phyloP scores from a whole-genome alignment of 257 asterid genomes.

The Osmanthus fragrans region DNA sequence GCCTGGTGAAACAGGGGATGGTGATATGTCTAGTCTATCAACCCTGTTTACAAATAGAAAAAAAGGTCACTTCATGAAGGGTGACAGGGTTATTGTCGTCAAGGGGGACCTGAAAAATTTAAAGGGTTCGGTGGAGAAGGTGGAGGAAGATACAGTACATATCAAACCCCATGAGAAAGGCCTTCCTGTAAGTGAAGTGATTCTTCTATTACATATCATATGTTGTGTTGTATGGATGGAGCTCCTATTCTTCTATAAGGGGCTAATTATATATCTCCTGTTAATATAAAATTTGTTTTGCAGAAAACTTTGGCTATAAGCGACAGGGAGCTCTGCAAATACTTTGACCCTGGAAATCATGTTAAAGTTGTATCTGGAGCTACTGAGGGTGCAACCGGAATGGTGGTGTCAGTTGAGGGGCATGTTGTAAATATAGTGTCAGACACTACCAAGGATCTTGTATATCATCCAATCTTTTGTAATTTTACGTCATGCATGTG shows the following conservation, averaged over 20 bases:
- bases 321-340: constrained; percentile 90
- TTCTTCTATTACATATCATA: constrained; percentile 5
- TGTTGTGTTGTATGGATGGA: neutral
- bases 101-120: constrained; percentile 91
- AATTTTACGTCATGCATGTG: constrained; percentile 1
- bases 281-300: constrained; percentile 19
- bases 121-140: constrained; percentile 92
- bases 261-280: constrained; percentile 12
- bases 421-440: constrained; percentile 94
- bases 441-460: constrained; percentile 95
- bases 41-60: constrained; percentile 83
- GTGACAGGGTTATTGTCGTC: constrained; percentile 85
- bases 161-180: constrained; percentile 80
- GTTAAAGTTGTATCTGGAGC: constrained; percentile 94
- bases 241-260: constrained; percentile 12
- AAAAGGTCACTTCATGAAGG: constrained; percentile 95
- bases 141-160: constrained; percentile 93
- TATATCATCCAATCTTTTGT: constrained; percentile 31
- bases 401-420: constrained; percentile 96
- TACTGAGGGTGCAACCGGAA: constrained; percentile 94
- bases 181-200: constrained; percentile 57
- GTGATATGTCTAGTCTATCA: constrained; percentile 78
- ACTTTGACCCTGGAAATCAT: constrained; percentile 92
- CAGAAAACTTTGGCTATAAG: constrained; percentile 82
- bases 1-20: constrained; percentile 76